phyloP scores from a whole-genome alignment of 805 yeast genomes.

The Spathaspora sp. region DNA sequence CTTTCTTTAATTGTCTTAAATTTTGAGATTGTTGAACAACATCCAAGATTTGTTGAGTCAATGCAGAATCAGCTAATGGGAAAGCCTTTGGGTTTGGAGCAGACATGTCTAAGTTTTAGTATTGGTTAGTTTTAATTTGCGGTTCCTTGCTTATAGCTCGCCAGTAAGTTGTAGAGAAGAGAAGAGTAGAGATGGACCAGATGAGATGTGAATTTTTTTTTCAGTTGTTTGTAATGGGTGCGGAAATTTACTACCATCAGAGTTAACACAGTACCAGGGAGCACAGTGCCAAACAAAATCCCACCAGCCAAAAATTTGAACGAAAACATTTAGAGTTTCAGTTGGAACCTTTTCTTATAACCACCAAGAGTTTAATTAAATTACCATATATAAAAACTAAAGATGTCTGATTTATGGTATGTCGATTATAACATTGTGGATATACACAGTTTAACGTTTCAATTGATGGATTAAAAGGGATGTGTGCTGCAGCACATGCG shows the following conservation, averaged over 20 bases:
- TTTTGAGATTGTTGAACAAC: constrained; percentile 97
- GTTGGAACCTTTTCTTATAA: neutral
- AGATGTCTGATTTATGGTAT: constrained; percentile 75
- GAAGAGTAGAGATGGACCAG: neutral
- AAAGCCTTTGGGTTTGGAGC: constrained; percentile 97
- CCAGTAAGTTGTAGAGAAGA: constrained; percentile 18
- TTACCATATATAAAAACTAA: neutral
- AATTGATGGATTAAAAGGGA: neutral
- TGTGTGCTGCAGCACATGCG: neutral
- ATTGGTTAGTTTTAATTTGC: constrained; percentile 9
- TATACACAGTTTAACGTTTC: neutral
- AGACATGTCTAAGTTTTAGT: constrained; percentile 48
- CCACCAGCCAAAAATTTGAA: neutral
- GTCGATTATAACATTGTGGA: constrained; percentile 20
- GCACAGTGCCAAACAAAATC: too few relatives aligned
- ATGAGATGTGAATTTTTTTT: neutral
- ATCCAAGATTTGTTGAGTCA: constrained; percentile 95
- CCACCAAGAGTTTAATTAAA: neutral
- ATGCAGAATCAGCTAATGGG: constrained; percentile 95
- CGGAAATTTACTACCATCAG: neutral
- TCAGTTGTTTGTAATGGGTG: neutral
- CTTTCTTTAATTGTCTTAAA: constrained; percentile 97
- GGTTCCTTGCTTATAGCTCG: constrained; percentile 53
- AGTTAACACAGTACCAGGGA: neutral
- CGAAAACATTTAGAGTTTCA: neutral